Evolutionary conservation across 306 rosid species (phyloP), one percentile per base, ranked within the genome.

Genomic region (Cicer cuneatum): DNA sequence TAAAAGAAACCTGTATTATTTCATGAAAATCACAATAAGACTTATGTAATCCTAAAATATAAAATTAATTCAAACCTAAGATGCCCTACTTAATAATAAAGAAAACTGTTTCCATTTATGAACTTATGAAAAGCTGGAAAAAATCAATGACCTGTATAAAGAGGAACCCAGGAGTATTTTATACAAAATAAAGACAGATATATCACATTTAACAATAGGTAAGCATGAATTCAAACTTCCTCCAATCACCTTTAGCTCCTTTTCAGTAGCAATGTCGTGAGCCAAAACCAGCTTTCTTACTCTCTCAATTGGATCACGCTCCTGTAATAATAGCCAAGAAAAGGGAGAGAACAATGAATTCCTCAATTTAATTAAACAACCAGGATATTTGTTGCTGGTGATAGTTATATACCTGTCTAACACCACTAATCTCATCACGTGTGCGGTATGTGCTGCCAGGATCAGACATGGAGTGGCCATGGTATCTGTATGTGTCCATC

Each of bases 391-490:
- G 40, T 42, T 65, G 14, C 39, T 15, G 19, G 52, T 21, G 71
- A 24, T 78, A 1, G 52, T 60, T 82, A 52, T 67, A 40, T 54
- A 94, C 98, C 96, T 92, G 98, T 90, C 99, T 87, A 63, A 94
- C 87, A 10, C 98, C 97, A 80, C 93, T 87, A 69, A 94, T 87
- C 78, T 94, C 98, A 83, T 92, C 99, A 81, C 99, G 96, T 24
- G 99, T 90, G 33, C 97, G 93, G 78, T 94, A 94, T 41, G 99
- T 94, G 89, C 98, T 94, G 19, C 99, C 99, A 74, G 97, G 99
- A 86, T 94, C 99, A 81, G 98, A 94, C 99, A 93, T 91, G 52
- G 98, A 92, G 84, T 94, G 99, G 40, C 99, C 98, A 59, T 94
- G 99, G 81, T 94, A 94, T 87, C 99, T 90, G 60, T 94, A 94